Conservation (phyloP, 208 protist genomes). For the Wallacemonas rigidus region DNA sequence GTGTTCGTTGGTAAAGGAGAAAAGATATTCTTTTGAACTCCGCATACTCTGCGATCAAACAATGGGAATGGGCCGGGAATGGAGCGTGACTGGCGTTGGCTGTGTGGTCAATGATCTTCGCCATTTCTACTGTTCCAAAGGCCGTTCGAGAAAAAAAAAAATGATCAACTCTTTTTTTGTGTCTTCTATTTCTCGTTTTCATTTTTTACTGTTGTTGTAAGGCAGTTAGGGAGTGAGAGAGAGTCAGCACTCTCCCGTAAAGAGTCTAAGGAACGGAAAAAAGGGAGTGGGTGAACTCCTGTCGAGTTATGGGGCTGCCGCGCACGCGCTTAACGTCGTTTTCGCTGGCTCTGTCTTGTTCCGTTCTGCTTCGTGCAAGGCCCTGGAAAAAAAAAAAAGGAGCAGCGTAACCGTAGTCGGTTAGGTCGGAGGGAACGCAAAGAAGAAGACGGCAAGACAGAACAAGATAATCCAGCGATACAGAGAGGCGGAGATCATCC, state of each 20-base stretch:
- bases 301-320: no score
- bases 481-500: no score
- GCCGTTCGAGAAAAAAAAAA: background rate
- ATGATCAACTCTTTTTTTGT: background rate
- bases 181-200: constrained; percentile 30
- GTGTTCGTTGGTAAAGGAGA: background rate
- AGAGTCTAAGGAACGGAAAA: no score
- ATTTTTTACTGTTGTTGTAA: background rate
- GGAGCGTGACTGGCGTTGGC: background rate
- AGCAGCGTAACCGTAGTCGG: no score
- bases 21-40: background rate
- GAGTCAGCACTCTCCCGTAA: background rate
- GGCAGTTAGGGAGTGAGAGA: background rate
- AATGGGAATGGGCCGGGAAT: background rate
- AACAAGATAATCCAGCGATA: no score
- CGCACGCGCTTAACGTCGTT: no score
- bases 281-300: no score
- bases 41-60: background rate
- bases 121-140: no score
- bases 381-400: no score
- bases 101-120: no score
- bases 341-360: background rate
- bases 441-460: no score
- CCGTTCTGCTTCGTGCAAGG: background rate
- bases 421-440: no score